These are phyloP conservation scores for Asterochloris sp. DNA, from an alignment of 139 green algal species.

Conservation along the genomic window DNA sequence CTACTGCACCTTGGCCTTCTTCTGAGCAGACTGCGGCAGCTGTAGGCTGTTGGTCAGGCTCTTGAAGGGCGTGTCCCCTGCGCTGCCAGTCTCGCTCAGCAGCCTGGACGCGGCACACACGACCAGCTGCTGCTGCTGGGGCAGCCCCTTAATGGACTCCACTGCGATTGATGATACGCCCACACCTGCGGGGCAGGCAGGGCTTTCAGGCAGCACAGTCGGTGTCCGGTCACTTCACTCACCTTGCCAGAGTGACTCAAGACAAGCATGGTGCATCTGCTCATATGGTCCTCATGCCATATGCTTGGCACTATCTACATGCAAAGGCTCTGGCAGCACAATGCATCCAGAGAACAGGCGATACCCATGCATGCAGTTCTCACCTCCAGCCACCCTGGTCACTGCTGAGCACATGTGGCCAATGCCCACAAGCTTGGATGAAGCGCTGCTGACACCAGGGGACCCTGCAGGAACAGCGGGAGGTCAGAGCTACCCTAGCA, in stretches of 20 bases:
- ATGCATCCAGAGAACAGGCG: too few species aligned
- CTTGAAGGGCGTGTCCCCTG: background rate
- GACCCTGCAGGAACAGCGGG: too few species aligned
- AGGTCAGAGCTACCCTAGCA: too few species aligned
- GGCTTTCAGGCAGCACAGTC: background rate
- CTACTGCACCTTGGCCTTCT: background rate
- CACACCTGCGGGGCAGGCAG: constrained; percentile 16
- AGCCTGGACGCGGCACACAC: constrained; percentile 33
- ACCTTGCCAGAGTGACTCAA: background rate
- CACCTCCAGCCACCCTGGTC: constrained; percentile 20
- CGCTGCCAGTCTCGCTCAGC: constrained; percentile 17
- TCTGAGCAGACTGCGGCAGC: background rate
- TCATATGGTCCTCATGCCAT: too few species aligned
- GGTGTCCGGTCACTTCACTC: background rate
- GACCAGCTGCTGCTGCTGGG: constrained; percentile 51
- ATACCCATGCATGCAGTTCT: too few species aligned
- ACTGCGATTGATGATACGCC: constrained; percentile 21
- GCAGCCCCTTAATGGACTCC: constrained; percentile 30
- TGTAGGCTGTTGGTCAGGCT: background rate
- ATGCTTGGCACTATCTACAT: too few species aligned
- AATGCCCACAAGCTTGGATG: constrained; percentile 28
- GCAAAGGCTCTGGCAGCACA: too few species aligned
- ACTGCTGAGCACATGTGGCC: constrained; percentile 36
- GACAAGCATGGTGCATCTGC: too few species aligned
- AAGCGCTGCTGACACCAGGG: too few species aligned